Conservation (phyloP, 495 filamentous ascomycete species). For the Hypoxylon lienhwacheense region DNA sequence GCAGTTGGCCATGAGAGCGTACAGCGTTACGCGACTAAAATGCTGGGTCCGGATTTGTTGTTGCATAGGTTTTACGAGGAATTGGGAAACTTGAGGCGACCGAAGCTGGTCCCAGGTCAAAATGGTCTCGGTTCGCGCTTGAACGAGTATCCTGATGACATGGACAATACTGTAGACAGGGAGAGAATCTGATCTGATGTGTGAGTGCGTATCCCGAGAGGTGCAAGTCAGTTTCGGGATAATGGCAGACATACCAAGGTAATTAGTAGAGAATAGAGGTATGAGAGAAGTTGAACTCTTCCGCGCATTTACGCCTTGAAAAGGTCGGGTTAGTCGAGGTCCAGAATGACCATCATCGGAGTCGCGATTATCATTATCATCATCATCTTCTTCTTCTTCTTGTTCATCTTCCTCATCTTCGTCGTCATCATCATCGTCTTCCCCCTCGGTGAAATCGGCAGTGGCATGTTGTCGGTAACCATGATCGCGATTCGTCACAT, state of each 20-base stretch:
- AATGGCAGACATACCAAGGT: constrained; percentile 63
- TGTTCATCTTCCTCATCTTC: constrained; percentile 52
- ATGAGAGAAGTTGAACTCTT: constrained; percentile 64
- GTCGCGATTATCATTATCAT: constrained; percentile 51
- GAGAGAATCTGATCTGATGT: constrained; percentile 50
- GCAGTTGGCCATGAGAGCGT: constrained; percentile 89
- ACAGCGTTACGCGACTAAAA: constrained; percentile 82
- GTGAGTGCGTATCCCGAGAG: neutral
- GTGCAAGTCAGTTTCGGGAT: constrained; percentile 3
- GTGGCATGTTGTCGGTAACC: constrained; percentile 51
- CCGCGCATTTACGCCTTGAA: constrained; percentile 36
- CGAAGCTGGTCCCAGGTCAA: constrained; percentile 94
- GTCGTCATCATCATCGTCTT: constrained; percentile 46
- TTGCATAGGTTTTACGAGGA: constrained; percentile 87
- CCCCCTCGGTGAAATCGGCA: constrained; percentile 60
- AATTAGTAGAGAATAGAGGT: constrained; percentile 79
- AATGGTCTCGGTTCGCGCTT: constrained; percentile 83
- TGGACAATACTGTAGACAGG: constrained; percentile 91
- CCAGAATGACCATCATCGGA: constrained; percentile 55
- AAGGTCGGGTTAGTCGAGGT: constrained; percentile 29
- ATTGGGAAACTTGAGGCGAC: constrained; percentile 92
- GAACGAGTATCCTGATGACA: constrained; percentile 78
- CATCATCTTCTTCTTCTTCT: constrained; percentile 50
- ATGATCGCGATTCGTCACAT: constrained; percentile 42
- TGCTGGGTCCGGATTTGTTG: constrained; percentile 77